Conservation (phyloP, 169 alveolate species). For the Miamiensis avidus region DNA sequence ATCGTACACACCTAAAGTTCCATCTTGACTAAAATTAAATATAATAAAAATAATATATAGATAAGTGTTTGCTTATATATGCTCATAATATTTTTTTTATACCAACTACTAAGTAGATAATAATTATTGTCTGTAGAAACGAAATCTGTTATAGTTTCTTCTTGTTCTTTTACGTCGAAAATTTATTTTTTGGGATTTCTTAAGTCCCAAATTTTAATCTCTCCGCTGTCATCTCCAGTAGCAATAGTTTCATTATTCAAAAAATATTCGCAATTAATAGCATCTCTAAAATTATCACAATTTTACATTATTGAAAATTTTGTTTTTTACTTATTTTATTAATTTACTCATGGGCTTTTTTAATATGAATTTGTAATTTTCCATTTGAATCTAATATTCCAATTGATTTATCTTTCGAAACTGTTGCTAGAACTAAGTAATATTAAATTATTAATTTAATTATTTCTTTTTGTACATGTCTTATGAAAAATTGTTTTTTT, state of each 20-base stretch:
- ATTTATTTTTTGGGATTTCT: slow-evolving; percentile 48
- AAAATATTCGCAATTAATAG: slow-evolving; percentile 20
- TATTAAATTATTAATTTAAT: neutral
- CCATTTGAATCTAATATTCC: slow-evolving; percentile 61
- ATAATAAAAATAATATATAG: neutral
- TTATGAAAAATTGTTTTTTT: neutral
- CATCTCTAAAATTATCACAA: slow-evolving; percentile 15
- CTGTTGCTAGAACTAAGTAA: slow-evolving; percentile 37
- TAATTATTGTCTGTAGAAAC: slow-evolving; percentile 20
- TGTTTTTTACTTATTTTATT: neutral
- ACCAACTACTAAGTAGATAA: too few relatives aligned
- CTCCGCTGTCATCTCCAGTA: slow-evolving; percentile 74
- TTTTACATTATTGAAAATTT: neutral
- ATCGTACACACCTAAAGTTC: slow-evolving; percentile 68
- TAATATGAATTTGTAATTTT: slow-evolving; percentile 18
- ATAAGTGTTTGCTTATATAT: too few relatives aligned
- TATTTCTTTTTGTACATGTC: neutral
- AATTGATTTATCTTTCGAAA: slow-evolving; percentile 55
- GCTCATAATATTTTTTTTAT: too few relatives aligned
- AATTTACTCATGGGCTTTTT: slow-evolving; percentile 58
- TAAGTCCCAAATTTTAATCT: slow-evolving; percentile 70
- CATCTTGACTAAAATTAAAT: slow-evolving; percentile 56
- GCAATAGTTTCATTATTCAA: slow-evolving; percentile 45
- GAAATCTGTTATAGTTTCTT: slow-evolving; percentile 63
- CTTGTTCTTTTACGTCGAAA: slow-evolving; percentile 49